These are phyloP conservation scores for Davidsoniella neocaledoniae DNA, from an alignment of 2,329 filamentous ascomycete genomes.

Conservation along the genomic window DNA sequence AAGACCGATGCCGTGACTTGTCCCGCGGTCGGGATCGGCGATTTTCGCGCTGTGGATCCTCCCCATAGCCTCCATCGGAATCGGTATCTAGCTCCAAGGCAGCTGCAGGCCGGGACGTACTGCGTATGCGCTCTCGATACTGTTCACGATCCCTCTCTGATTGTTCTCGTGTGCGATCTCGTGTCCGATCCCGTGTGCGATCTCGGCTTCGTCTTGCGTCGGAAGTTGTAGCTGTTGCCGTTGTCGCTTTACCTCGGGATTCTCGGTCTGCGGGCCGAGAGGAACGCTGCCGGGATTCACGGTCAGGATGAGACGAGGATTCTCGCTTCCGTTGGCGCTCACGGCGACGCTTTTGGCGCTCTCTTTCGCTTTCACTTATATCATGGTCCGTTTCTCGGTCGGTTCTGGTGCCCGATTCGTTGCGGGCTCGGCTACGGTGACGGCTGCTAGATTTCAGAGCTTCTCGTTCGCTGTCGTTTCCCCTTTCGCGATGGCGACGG, in stretches of 20 bases:
- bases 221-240: background rate
- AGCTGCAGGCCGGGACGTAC: slow-evolving; percentile 1
- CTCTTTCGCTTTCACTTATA: slow-evolving; percentile 1
- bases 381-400: background rate
- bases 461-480: slow-evolving; percentile 10
- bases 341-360: slow-evolving; percentile 1
- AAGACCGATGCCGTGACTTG: background rate
- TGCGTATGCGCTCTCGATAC: slow-evolving; percentile 11
- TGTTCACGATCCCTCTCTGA: slow-evolving; percentile 15
- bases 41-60: slow-evolving; percentile 13
- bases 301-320: background rate
- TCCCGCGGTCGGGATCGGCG: background rate
- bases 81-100: slow-evolving; percentile 11
- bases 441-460: slow-evolving; percentile 6
- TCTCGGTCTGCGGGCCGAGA: too few species aligned
- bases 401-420: too few species aligned
- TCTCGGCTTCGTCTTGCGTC: background rate
- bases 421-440: slow-evolving; percentile 2
- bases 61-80: slow-evolving; percentile 3
- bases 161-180: background rate
- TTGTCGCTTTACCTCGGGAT: background rate
- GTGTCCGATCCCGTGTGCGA: background rate
- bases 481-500: slow-evolving; percentile 11
- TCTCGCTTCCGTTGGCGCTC: slow-evolving; percentile 2
- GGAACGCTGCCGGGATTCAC: background rate